phyloP scores from a whole-genome alignment of 139 green algal genomes.

The Chlorella sp. region DNA sequence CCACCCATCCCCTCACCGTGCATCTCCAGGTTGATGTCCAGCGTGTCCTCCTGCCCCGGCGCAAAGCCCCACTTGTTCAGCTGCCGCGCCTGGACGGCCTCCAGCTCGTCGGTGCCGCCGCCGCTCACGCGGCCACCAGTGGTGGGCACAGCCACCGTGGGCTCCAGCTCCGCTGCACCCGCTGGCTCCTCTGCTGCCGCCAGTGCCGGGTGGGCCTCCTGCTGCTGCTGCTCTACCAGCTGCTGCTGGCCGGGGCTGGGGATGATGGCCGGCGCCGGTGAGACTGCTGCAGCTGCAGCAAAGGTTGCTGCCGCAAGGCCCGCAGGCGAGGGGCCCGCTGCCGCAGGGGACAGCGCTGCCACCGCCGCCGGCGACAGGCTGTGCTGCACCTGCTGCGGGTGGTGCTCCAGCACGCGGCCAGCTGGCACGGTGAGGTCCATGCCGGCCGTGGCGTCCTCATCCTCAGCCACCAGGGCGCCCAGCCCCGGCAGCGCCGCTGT shows the following conservation, averaged over 20 bases:
- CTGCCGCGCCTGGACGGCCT: slow-evolving; percentile 24
- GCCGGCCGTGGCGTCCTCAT: slow-evolving; percentile 58
- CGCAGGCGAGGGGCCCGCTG: not conserved
- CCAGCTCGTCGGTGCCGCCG: slow-evolving; percentile 20
- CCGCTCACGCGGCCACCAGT: not conserved
- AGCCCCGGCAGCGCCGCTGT: slow-evolving; percentile 77
- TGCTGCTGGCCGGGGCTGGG: not conserved
- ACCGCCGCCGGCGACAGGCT: not conserved
- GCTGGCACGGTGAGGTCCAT: slow-evolving; percentile 37
- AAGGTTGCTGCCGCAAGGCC: not conserved
- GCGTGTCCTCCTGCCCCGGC: slow-evolving; percentile 72
- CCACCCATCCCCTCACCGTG: slow-evolving; percentile 36
- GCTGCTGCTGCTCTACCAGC: no score
- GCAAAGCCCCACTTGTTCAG: slow-evolving; percentile 85
- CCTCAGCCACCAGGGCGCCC: slow-evolving; percentile 77
- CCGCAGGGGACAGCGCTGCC: not conserved
- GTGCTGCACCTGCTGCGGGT: not conserved
- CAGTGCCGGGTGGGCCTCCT: not conserved
- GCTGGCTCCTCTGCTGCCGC: slow-evolving; percentile 37
- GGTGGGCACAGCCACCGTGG: not conserved
- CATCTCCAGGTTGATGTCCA: slow-evolving; percentile 67
- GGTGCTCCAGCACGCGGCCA: slow-evolving; percentile 31
- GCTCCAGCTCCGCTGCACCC: slow-evolving; percentile 35
- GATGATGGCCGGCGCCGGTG: not conserved
- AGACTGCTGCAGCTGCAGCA: not conserved